phyloP scores from a whole-genome alignment of 306 rosid genomes.

The Vicia villosa region DNA sequence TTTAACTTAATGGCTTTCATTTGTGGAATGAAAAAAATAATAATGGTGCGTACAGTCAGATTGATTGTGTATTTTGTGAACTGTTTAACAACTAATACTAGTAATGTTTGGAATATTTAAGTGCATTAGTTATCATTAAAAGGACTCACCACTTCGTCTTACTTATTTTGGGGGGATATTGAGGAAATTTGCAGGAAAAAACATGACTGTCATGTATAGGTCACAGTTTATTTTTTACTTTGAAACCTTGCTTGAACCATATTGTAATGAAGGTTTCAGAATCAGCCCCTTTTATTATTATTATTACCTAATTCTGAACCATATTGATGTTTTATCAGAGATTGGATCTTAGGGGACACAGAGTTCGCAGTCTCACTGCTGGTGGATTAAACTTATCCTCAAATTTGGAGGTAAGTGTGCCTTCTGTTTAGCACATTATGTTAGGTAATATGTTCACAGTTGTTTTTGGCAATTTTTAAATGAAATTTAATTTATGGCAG shows the following conservation, averaged over 20 bases:
- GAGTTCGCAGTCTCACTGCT: slow-evolving; percentile 88
- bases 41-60: not conserved
- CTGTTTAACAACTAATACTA: slow-evolving; percentile 14
- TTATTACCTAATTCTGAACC: slow-evolving; percentile 33
- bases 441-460: slow-evolving; percentile 14
- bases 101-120: slow-evolving; percentile 24
- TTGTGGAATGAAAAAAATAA: too few species aligned
- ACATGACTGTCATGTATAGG: not conserved
- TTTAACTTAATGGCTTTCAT: not conserved
- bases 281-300: not conserved
- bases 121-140: slow-evolving; percentile 8
- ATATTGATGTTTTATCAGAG: slow-evolving; percentile 56
- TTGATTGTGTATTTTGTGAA: not conserved
- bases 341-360: slow-evolving; percentile 97
- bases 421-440: slow-evolving; percentile 8
- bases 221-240: not conserved
- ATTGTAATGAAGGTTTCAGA: slow-evolving; percentile 18
- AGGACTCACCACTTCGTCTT: slow-evolving; percentile 13
- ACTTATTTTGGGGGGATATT: slow-evolving; percentile 1
- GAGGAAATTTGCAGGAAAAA: not conserved
- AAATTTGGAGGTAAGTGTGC: slow-evolving; percentile 78
- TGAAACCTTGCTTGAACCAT: not conserved
- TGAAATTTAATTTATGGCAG: slow-evolving; percentile 12
- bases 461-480: not conserved
- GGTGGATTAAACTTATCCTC: slow-evolving; percentile 91